Conservation (phyloP, 805 yeast species). For the Barnettozyma populi region DNA sequence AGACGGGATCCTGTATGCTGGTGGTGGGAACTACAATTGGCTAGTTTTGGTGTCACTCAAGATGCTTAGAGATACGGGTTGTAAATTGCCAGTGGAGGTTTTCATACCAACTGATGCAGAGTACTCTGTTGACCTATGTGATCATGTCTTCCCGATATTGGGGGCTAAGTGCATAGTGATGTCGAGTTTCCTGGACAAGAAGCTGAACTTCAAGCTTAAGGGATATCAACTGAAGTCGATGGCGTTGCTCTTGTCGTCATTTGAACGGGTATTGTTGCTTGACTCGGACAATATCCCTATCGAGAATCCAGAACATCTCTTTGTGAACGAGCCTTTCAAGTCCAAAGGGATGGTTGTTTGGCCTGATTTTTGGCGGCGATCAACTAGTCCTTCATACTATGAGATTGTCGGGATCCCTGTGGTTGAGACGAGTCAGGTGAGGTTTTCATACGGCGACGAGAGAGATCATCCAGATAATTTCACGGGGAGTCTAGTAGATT, state of each 20-base stretch:
- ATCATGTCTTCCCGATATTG: conserved; percentile 55
- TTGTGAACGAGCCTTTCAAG: conserved; percentile 29
- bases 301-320: conserved; percentile 42
- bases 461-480: conserved; percentile 24
- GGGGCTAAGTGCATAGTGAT: conserved; percentile 59
- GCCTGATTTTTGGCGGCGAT: conserved; percentile 72
- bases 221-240: conserved; percentile 67
- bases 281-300: conserved; percentile 72
- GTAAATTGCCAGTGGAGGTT: conserved; percentile 74
- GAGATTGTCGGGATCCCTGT: conserved; percentile 45
- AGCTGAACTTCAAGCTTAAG: conserved; percentile 37
- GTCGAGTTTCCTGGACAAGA: conserved; percentile 36
- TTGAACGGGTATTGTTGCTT: conserved; percentile 66
- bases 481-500: conserved; percentile 24
- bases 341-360: conserved; percentile 46
- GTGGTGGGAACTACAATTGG: conserved; percentile 72
- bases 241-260: conserved; percentile 70
- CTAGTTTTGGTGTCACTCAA: conserved; percentile 49
- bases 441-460: conserved; percentile 30
- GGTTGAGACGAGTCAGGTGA: conserved; percentile 26
- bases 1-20: conserved; percentile 64
- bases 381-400: conserved; percentile 56
- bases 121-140: conserved; percentile 69
- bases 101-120: conserved; percentile 67
- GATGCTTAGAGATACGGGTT: conserved; percentile 56